phyloP scores from a whole-genome alignment of 1,139 yeast genomes.

The Taphrina wiesneri region DNA sequence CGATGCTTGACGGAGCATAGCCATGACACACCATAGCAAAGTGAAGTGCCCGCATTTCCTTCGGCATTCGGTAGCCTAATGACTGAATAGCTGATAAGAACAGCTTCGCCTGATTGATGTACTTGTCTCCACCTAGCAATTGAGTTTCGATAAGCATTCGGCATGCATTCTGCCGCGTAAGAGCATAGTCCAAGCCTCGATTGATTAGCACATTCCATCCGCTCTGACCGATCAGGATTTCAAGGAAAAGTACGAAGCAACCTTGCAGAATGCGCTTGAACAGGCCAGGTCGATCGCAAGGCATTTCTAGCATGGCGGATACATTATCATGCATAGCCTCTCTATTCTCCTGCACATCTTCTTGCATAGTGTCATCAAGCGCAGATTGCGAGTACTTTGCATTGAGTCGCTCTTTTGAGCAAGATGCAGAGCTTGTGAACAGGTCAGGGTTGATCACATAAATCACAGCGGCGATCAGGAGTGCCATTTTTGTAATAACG shows the following conservation, averaged over 20 bases:
- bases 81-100: conserved; percentile 30
- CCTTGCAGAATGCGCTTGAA: conserved; percentile 21
- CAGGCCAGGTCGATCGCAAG: conserved; percentile 15
- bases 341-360: conserved; percentile 21
- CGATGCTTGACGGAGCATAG: not conserved
- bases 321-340: conserved; percentile 13
- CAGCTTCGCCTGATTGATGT: conserved; percentile 37
- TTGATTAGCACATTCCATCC: conserved; percentile 19
- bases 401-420: not conserved
- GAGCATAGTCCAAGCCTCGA: conserved; percentile 32
- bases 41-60: conserved; percentile 20
- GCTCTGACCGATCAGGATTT: conserved; percentile 13
- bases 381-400: conserved; percentile 8
- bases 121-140: conserved; percentile 42
- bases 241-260: conserved; percentile 5
- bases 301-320: conserved; percentile 19
- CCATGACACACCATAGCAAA: conserved; percentile 26
- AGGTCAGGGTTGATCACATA: conserved; percentile 15
- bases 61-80: conserved; percentile 16
- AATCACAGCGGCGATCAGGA: not conserved
- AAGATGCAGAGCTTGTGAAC: not conserved
- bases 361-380: conserved; percentile 6
- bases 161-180: conserved; percentile 38
- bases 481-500: not conserved
- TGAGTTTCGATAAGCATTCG: conserved; percentile 42